A percentile compares a stretch with the other conserved stretches of the same genome.
These are phyloP conservation scores for Kwoniella europaea DNA, from an alignment of 768 basidiomycete species.

Conservation along the genomic window DNA sequence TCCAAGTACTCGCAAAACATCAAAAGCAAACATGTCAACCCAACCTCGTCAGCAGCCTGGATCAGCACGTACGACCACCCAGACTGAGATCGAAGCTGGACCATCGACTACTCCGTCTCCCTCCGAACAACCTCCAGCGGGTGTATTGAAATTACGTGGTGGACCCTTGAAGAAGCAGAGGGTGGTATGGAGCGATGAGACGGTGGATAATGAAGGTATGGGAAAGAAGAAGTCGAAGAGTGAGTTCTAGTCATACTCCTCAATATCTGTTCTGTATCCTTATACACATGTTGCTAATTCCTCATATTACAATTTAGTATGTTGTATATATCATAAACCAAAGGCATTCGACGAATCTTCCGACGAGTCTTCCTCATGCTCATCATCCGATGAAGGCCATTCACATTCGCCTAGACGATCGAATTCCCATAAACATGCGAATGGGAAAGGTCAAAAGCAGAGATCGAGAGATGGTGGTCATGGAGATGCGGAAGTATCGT, in stretches of 20 bases:
- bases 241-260: no score
- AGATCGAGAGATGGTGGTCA: slow-evolving; percentile 6
- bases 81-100: slow-evolving; percentile 14
- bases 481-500: slow-evolving; percentile 54
- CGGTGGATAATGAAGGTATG: slow-evolving; percentile 86
- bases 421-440: background rate
- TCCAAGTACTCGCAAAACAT: no score
- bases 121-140: slow-evolving; percentile 59
- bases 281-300: no score
- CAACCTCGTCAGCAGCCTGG: background rate
- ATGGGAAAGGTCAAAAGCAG: slow-evolving; percentile 8
- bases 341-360: slow-evolving; percentile 56
- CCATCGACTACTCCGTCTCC: slow-evolving; percentile 44
- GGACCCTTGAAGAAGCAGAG: slow-evolving; percentile 62
- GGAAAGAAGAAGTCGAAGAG: slow-evolving; percentile 94
- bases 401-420: slow-evolving; percentile 1
- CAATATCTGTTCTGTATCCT: no score
- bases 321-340: slow-evolving; percentile 87
- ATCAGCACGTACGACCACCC: background rate
- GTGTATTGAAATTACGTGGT: slow-evolving; percentile 69
- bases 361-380: slow-evolving; percentile 61
- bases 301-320: slow-evolving; percentile 66
- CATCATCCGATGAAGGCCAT: slow-evolving; percentile 40
- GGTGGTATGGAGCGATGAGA: slow-evolving; percentile 83
- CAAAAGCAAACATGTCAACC: slow-evolving; percentile 10